Base-by-base conservation (phyloP, 2,329 filamentous ascomycete genomes). In the Colletotrichum graminicola region DNA sequence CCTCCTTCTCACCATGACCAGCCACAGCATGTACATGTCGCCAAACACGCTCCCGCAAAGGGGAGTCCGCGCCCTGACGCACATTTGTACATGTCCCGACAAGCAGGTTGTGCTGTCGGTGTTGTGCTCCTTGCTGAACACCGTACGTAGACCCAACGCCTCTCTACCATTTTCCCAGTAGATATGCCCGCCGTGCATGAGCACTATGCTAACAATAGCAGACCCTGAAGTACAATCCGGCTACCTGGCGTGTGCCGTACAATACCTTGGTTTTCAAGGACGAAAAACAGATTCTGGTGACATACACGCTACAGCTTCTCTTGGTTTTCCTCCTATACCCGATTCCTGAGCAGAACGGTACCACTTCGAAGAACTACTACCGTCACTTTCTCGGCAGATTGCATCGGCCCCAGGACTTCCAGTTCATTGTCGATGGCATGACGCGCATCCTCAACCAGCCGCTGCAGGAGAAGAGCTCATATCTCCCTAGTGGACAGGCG, bases 341-440 rank as follows among this genome's bases (percentile, higher is more conserved):
- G 0, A 93, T 97, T 62, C 95, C 95, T 0, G 94, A 97, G 79
- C 87, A 89, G 67, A 86, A 89, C 21, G 88, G 88, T 57, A 79
- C 87, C 12, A 86, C 90, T 0, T 90, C 92, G 7, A 97, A 97
- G 84, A 99, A 99, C 80, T 95, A 91, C 78, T 98, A 97, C 79
- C 92, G 96, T 21, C 94, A 98, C 80, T 98, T 97, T 75, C 89
- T 97, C 39, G 94, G 96, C 39, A 90, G 95, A 47, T 82, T 99
- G 56, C 96, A 98, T 82, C 90, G 96, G 57, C 93, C 95, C 1
- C 94, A 98, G 80, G 96, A 99, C 79, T 98, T 99, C 77, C 96
- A 99, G 80, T 99, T 99, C 79, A 90, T 98, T 32, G 93, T 97
- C 14, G 95, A 98, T 78, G 95, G 95, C 60, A 97, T 98, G 92